Percentiles rank a stretch among this genome's conserved stretches.
phyloP scores from a whole-genome alignment of 805 yeast genomes.

The Myxozyma melibiosi region DNA sequence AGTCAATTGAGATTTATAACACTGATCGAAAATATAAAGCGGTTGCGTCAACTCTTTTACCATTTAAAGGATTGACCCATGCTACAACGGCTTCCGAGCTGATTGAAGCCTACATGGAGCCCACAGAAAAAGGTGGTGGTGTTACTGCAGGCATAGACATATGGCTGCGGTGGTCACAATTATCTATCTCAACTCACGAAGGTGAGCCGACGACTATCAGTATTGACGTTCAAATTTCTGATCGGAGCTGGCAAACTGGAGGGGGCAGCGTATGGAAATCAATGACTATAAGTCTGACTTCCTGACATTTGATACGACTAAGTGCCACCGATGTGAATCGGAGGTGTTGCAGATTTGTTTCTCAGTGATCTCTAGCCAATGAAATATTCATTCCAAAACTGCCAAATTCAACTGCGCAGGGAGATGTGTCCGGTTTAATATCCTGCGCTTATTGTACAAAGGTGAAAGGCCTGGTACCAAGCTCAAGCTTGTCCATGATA shows the following conservation, averaged over 20 bases:
- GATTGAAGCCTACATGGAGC: constrained; percentile 17
- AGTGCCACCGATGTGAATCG: too few relatives aligned
- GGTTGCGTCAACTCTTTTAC: neutral
- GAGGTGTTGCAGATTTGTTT: too few relatives aligned
- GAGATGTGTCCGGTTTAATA: too few relatives aligned
- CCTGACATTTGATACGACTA: too few relatives aligned
- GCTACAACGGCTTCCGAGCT: constrained; percentile 12
- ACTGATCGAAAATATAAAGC: constrained; percentile 5
- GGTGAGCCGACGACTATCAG: neutral
- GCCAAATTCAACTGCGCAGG: too few relatives aligned
- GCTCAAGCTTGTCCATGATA: too few relatives aligned
- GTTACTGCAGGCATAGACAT: constrained; percentile 14
- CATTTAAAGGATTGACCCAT: constrained; percentile 2
- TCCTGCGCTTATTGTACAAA: too few relatives aligned
- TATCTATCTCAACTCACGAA: neutral
- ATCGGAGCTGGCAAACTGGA: constrained; percentile 23
- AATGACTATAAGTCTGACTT: constrained; percentile 1
- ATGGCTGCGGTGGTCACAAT: constrained; percentile 23
- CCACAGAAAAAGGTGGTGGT: constrained; percentile 26
- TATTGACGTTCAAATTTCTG: constrained; percentile 15
- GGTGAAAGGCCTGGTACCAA: too few relatives aligned
- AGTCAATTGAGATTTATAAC: constrained; percentile 16
- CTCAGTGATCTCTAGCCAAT: too few relatives aligned
- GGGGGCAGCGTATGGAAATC: constrained; percentile 16
- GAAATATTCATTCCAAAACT: too few relatives aligned